Conservation (phyloP, 257 asterid genomes). For the Salvia splendens region DNA sequence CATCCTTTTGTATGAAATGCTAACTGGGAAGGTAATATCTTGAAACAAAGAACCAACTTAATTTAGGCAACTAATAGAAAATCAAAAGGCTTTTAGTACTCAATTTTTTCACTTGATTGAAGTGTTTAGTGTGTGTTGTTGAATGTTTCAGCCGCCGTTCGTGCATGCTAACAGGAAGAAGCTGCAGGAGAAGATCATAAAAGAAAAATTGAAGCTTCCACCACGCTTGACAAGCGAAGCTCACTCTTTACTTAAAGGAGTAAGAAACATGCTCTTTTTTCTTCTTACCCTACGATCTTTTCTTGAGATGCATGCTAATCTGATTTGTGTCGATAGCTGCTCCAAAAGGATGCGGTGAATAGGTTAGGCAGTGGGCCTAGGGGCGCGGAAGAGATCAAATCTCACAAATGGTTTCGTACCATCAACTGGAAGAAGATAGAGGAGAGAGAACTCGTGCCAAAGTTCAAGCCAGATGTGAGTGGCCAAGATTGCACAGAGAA, state of each 20-base stretch:
- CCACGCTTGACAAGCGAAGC: slow-evolving; percentile 75
- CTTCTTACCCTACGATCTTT: not conserved
- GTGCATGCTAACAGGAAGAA: slow-evolving; percentile 81
- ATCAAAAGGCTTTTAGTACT: not conserved
- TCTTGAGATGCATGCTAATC: not conserved
- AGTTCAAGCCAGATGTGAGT: slow-evolving; percentile 79
- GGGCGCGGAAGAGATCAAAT: slow-evolving; percentile 83
- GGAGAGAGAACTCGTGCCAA: slow-evolving; percentile 62
- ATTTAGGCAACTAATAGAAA: not conserved
- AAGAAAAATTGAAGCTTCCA: slow-evolving; percentile 80
- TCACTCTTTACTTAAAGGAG: slow-evolving; percentile 88
- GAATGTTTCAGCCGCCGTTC: slow-evolving; percentile 70
- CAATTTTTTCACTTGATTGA: not conserved
- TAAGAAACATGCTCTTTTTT: slow-evolving; percentile 22
- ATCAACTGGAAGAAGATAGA: slow-evolving; percentile 86
- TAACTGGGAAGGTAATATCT: slow-evolving; percentile 72
- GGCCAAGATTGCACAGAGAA: slow-evolving; percentile 88
- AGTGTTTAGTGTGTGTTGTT: not conserved
- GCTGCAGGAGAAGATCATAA: slow-evolving; percentile 89
- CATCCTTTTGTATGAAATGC: slow-evolving; percentile 88
- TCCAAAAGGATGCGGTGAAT: slow-evolving; percentile 73
- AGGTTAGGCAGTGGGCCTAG: slow-evolving; percentile 78
- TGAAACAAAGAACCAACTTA: not conserved
- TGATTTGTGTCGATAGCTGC: slow-evolving; percentile 48
- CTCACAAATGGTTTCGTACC: slow-evolving; percentile 74